Percentiles rank a stretch among this genome's conserved stretches.
Conservation (phyloP, 208 protist species). For the Acanthamoeba quina region DNA sequence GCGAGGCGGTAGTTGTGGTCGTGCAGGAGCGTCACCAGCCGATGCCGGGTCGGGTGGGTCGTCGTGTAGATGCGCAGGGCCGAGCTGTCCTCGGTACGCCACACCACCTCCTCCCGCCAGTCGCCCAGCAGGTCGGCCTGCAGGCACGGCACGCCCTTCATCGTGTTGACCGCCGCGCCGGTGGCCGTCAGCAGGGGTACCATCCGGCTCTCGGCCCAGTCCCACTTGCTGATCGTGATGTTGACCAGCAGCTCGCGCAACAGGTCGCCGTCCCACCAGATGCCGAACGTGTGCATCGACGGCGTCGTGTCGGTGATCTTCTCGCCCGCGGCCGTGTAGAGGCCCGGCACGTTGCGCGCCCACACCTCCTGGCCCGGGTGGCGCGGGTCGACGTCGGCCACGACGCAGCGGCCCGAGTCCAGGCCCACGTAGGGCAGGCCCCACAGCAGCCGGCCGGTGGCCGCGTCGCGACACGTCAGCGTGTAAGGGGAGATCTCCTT, state of each 20-base stretch:
- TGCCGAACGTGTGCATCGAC: neutral
- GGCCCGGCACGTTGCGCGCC: neutral
- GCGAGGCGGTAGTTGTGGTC: neutral
- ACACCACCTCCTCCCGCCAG: constrained; percentile 22
- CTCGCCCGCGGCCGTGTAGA: neutral
- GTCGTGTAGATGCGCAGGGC: constrained; percentile 14
- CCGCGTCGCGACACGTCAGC: constrained; percentile 8
- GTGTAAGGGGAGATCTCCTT: neutral
- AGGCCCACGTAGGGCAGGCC: neutral
- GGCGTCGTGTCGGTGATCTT: neutral
- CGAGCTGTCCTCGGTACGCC: neutral
- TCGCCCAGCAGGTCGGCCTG: constrained; percentile 27
- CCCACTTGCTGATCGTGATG: constrained; percentile 1
- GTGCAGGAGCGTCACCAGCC: neutral
- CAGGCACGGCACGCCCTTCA: neutral
- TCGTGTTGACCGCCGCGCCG: neutral
- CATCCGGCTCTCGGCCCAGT: neutral
- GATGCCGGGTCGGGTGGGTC: neutral
- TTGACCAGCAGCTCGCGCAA: neutral
- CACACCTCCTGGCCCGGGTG: constrained; percentile 11
- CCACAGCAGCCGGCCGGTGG: neutral
- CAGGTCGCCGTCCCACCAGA: constrained; percentile 47
- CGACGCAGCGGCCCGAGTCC: neutral
- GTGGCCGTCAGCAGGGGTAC: neutral
- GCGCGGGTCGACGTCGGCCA: constrained; percentile 18